phyloP scores from a whole-genome alignment of 805 yeast genomes.

The Candida patagonica region DNA sequence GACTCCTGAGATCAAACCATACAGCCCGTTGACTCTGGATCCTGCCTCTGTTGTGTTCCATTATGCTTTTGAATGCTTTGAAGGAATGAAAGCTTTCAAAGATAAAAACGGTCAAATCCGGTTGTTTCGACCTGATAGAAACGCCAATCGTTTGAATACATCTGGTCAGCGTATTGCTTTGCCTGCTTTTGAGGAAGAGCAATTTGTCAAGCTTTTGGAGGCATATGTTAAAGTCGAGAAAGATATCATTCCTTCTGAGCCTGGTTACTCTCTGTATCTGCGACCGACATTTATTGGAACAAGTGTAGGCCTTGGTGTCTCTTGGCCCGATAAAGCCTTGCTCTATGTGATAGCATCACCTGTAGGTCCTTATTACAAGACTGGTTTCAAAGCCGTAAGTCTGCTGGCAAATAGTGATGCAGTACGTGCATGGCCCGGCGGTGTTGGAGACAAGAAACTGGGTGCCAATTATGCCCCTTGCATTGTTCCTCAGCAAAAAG shows the following conservation, averaged over 20 bases:
- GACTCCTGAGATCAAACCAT: constrained; percentile 80
- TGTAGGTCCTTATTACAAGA: constrained; percentile 91
- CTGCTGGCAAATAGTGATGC: constrained; percentile 94
- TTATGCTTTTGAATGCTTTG: constrained; percentile 90
- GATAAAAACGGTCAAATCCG: constrained; percentile 51
- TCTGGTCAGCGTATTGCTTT: constrained; percentile 84
- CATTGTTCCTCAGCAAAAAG: constrained; percentile 80
- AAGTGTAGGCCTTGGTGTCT: constrained; percentile 78
- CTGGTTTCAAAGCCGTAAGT: constrained; percentile 92
- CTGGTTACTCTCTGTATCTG: constrained; percentile 84
- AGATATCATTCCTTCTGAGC: constrained; percentile 70
- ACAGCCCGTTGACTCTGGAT: constrained; percentile 64
- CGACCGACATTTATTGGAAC: constrained; percentile 97
- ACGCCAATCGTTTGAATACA: constrained; percentile 83
- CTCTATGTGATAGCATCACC: constrained; percentile 87
- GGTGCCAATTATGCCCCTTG: constrained; percentile 99
- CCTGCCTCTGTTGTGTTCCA: constrained; percentile 90
- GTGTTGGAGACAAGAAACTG: constrained; percentile 90
- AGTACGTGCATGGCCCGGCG: constrained; percentile 99
- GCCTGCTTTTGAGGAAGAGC: constrained; percentile 76
- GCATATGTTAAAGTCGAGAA: constrained; percentile 68
- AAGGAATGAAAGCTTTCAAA: constrained; percentile 89
- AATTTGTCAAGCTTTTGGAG: constrained; percentile 64
- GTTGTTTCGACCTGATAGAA: constrained; percentile 84
- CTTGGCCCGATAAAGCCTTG: constrained; percentile 71